Evolutionary conservation across 441 rosid species (phyloP), one percentile per base, ranked within the genome.

Genomic region (Biscutella laevigata): DNA sequence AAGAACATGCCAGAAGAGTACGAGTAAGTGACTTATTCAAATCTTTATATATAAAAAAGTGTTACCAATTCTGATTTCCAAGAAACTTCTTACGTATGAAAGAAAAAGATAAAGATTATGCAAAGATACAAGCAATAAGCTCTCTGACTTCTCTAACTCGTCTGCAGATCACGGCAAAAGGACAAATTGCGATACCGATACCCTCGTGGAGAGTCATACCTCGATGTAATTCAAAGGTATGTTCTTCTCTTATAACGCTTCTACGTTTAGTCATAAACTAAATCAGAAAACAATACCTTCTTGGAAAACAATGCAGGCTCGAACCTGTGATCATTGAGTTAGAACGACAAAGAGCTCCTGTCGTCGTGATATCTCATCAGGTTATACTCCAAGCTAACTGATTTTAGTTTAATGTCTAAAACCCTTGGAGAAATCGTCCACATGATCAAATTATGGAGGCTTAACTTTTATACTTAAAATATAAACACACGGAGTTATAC

Each of bases 191-290:
- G 97, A 46, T 94, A 86, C 61, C 69, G 97, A 51, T 94, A 87
- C 77, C 97, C 99, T 64, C 95, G 97, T 16, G 97, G 99, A 63
- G 99, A 94, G 71, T 94, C 99, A 38, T 94, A 94, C 66, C 83
- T 94, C 22, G 99, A 94, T 82, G 97, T 94, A 65, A 94, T 94
- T 54, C 99, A 94, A 74, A 83, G 99, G 99, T 94, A 48, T 48
- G 50, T 36, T 53, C 14, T 46, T 50, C 50, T 13, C 20, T 19
- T 22, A 40, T 40, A 15, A 43, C 26, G 22, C 48, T 45, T 47
- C 13, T 14, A 24, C 5, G 1, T n/a, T 25, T 5, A 15, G 19
- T 28, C 42, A 32, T 15, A 59, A 67, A 55, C 25, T 19, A 32
- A 66, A 29, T 11, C 17, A 48, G 45, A 17, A 52, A 30, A 32